Conservation (phyloP, 2,329 filamentous ascomycete species). For the Cladophialophora psammophila region DNA sequence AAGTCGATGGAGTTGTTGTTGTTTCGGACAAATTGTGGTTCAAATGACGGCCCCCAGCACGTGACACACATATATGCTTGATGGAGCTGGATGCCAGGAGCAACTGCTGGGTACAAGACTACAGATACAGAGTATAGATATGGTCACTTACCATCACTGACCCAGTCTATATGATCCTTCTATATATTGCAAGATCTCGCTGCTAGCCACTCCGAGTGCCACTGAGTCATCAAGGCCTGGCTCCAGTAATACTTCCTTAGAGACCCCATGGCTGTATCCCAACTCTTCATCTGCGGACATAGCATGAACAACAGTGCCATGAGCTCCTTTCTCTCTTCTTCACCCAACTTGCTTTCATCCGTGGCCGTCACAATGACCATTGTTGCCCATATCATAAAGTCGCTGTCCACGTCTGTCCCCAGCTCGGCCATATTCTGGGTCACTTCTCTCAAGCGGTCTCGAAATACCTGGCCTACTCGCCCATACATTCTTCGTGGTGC, state of each 20-base stretch:
- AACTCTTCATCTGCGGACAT: slow-evolving; percentile 8
- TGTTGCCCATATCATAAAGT: slow-evolving; percentile 8
- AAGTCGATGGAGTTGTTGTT: slow-evolving; percentile 1
- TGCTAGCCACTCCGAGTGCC: neutral
- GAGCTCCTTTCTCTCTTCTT: neutral
- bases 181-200: neutral
- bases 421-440: neutral
- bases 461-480: neutral
- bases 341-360: slow-evolving; percentile 1
- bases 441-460: neutral
- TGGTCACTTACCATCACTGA: neutral
- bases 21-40: neutral
- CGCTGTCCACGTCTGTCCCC: neutral
- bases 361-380: neutral
- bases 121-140: neutral
- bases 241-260: neutral
- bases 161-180: neutral
- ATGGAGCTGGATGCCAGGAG: no score
- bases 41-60: neutral
- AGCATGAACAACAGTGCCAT: neutral
- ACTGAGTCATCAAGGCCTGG: neutral
- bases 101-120: no score
- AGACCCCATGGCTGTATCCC: neutral
- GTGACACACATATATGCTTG: neutral
- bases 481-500: neutral